phyloP scores from a whole-genome alignment of 2,329 filamentous ascomycete species.

The Cadophora luteo-olivacea region DNA sequence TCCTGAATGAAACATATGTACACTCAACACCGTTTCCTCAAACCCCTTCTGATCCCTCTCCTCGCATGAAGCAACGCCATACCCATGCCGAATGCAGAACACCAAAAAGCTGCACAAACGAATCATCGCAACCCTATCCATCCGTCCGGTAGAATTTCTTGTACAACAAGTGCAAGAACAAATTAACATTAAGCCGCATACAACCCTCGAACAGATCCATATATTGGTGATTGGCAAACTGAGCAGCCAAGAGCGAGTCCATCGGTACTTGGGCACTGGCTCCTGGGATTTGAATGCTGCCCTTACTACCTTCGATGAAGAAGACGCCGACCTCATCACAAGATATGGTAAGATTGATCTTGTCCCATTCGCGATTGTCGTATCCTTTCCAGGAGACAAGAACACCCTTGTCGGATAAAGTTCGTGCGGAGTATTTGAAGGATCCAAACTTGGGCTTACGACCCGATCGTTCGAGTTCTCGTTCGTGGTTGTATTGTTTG shows the following conservation, averaged over 20 bases:
- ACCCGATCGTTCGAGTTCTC: slow-evolving; percentile 89
- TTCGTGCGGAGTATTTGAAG: slow-evolving; percentile 94
- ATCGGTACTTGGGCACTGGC: slow-evolving; percentile 88
- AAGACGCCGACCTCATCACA: slow-evolving; percentile 96
- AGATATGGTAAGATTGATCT: slow-evolving; percentile 91
- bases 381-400: slow-evolving; percentile 91
- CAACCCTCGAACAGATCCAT: slow-evolving; percentile 90
- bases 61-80: slow-evolving; percentile 36
- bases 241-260: slow-evolving; percentile 92
- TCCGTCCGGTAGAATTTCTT: slow-evolving; percentile 94
- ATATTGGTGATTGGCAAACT: slow-evolving; percentile 96
- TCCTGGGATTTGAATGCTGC: slow-evolving; percentile 94
- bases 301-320: slow-evolving; percentile 86
- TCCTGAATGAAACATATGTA: slow-evolving; percentile 39
- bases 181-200: slow-evolving; percentile 91
- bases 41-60: slow-evolving; percentile 24
- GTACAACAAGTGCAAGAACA: slow-evolving; percentile 95
- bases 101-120: slow-evolving; percentile 22
- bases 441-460: slow-evolving; percentile 97
- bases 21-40: slow-evolving; percentile 36
- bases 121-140: slow-evolving; percentile 28
- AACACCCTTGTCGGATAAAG: slow-evolving; percentile 91
- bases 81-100: slow-evolving; percentile 35
- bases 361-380: slow-evolving; percentile 82
- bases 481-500: slow-evolving; percentile 98